These are phyloP conservation scores for Pichia norvegensis DNA, from an alignment of 1,139 yeast species.

Conservation along the genomic window DNA sequence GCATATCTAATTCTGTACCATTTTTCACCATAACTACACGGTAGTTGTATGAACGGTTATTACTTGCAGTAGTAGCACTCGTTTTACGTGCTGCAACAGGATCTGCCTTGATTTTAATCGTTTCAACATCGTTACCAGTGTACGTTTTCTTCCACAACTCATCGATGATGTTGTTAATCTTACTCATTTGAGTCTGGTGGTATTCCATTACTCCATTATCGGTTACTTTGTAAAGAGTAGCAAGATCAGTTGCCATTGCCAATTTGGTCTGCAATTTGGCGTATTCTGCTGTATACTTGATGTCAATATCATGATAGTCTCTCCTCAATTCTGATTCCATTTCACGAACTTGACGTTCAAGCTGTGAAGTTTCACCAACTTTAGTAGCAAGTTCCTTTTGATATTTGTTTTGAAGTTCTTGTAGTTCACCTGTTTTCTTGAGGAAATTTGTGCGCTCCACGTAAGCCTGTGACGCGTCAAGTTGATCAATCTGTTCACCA, in stretches of 20 bases:
- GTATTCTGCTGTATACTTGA: slow-evolving; percentile 60
- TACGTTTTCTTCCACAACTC: slow-evolving; percentile 93
- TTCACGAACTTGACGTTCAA: slow-evolving; percentile 60
- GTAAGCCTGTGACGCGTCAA: slow-evolving; percentile 58
- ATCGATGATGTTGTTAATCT: slow-evolving; percentile 78
- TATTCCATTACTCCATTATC: slow-evolving; percentile 92
- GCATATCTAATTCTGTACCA: slow-evolving; percentile 89
- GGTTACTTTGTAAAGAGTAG: slow-evolving; percentile 73
- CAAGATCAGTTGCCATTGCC: slow-evolving; percentile 78
- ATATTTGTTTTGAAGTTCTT: slow-evolving; percentile 47
- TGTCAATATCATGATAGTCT: slow-evolving; percentile 65
- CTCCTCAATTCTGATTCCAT: slow-evolving; percentile 52
- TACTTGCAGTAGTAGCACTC: slow-evolving; percentile 37
- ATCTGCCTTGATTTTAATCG: slow-evolving; percentile 80
- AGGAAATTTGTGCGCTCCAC: slow-evolving; percentile 57
- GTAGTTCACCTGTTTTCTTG: slow-evolving; percentile 44
- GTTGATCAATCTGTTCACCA: slow-evolving; percentile 31
- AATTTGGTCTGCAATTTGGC: slow-evolving; percentile 69
- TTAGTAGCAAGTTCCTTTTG: slow-evolving; percentile 70
- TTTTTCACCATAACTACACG: slow-evolving; percentile 94
- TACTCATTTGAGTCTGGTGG: slow-evolving; percentile 87
- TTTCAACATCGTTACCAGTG: slow-evolving; percentile 91
- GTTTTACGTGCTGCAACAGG: slow-evolving; percentile 33
- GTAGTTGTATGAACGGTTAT: slow-evolving; percentile 72
- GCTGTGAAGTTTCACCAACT: slow-evolving; percentile 78